phyloP scores from a whole-genome alignment of 805 yeast species.

The Candida vartiovaarae region DNA sequence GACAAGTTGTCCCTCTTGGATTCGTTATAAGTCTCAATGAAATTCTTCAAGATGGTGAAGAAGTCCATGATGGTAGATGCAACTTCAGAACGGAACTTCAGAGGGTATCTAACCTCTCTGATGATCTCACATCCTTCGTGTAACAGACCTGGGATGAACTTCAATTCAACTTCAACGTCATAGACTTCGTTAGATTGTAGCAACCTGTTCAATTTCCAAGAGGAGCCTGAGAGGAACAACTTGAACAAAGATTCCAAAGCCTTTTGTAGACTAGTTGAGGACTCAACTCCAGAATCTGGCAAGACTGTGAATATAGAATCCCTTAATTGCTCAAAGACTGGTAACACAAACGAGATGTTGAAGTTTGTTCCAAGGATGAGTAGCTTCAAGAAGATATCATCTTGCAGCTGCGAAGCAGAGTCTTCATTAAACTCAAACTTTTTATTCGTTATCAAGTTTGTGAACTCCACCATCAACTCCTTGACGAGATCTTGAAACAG shows the following conservation, averaged over 20 bases:
- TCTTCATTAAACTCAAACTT: conserved; percentile 9
- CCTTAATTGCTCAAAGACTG: conserved; percentile 9
- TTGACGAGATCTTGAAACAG: conserved; percentile 7
- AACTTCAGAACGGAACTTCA: conserved; percentile 15
- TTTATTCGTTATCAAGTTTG: conserved; percentile 6
- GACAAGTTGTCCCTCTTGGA: conserved; percentile 26
- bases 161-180: conserved; percentile 16
- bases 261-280: not conserved
- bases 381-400: conserved; percentile 15
- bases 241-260: conserved; percentile 6
- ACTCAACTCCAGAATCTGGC: not conserved
- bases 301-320: not conserved
- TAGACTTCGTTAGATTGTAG: conserved; percentile 11
- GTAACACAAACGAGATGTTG: conserved; percentile 7
- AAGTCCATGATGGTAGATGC: conserved; percentile 21
- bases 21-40: conserved; percentile 28
- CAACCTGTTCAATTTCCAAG: conserved; percentile 15
- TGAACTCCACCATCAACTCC: conserved; percentile 12
- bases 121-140: conserved; percentile 9
- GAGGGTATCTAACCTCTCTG: conserved; percentile 2
- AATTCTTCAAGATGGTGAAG: conserved; percentile 21
- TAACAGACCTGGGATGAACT: conserved; percentile 9
- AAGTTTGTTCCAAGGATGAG: conserved; percentile 11
- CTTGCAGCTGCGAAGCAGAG: conserved; percentile 9
- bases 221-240: conserved; percentile 11